These are phyloP conservation scores for Nannizziopsis barbatae DNA, from an alignment of 2,329 filamentous ascomycete species.

Conservation along the genomic window DNA sequence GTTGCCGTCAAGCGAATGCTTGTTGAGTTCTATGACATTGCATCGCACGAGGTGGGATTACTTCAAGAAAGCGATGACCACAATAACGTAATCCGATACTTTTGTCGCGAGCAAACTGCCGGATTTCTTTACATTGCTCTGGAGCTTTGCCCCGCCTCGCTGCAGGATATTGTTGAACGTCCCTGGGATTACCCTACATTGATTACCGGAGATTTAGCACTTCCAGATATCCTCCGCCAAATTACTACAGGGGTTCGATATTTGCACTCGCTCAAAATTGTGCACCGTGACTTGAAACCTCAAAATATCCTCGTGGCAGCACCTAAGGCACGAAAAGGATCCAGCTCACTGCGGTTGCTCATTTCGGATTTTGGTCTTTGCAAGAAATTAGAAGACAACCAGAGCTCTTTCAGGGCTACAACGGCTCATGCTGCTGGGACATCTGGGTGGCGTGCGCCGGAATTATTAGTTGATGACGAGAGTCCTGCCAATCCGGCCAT, in stretches of 20 bases:
- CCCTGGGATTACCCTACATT: constrained; percentile 56
- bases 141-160: constrained; percentile 83
- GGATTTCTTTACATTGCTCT: constrained; percentile 94
- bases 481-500: constrained; percentile 28
- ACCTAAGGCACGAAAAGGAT: constrained; percentile 41
- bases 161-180: constrained; percentile 81
- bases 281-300: constrained; percentile 92
- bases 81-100: constrained; percentile 93
- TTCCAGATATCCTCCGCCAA: constrained; percentile 72
- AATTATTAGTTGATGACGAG: constrained; percentile 75
- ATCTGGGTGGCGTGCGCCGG: constrained; percentile 90
- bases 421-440: constrained; percentile 89
- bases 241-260: constrained; percentile 82
- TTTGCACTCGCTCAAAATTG: constrained; percentile 82
- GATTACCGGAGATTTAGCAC: constrained; percentile 54
- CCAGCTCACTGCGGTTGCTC: constrained; percentile 65
- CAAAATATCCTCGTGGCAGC: constrained; percentile 85
- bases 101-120: constrained; percentile 75
- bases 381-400: constrained; percentile 89
- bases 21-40: constrained; percentile 89
- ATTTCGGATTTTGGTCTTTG: constrained; percentile 97
- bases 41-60: constrained; percentile 82
- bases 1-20: constrained; percentile 97
- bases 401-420: constrained; percentile 88
- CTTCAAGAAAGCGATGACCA: constrained; percentile 91